Base-by-base conservation (phyloP, 2,329 filamentous ascomycete genomes). In the Colletotrichum sp. region DNA sequence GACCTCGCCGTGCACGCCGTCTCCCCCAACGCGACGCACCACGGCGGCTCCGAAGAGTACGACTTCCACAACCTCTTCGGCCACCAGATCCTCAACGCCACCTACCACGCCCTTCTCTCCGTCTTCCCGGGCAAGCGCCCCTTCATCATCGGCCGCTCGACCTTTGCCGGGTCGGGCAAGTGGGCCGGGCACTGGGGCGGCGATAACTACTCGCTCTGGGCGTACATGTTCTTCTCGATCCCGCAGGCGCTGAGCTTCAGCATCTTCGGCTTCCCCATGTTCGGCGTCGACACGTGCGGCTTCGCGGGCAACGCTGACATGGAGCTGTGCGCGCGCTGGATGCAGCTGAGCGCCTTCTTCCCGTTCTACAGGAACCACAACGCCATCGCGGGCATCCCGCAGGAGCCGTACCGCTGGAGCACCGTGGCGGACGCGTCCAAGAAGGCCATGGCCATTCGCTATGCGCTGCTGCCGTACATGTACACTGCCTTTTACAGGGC, bases 141-240 rank as follows among this genome's bases (percentile, higher is more conserved):
- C 1, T 95, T 98, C 84, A 94, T 98, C 81, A 95, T 98, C 80
- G 94, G 94, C 0, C 92, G 95, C 18, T 95, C 93, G 52, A 97
- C 95, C 2, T 97, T 96, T 80, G 90, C 94, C 12, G 95, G 95
- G 5, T 92, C 92, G 1, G 95, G 95, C 2, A 92, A 91, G 82
- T 94, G 90, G 86, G 93, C 94, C 2, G 95, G 94, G 2, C 95
- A 97, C 83, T 98, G 95, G 95, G 94, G 94, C 34, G 94, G 93
- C 39, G 93, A 96, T 82, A 96, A 96, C 80, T 85, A 87, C 21
- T 93, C 92, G 5, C 89, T 91, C 16, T 96, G 93, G 91, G 88
- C 90, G 1, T 94, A 92, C 82, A 94, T 96, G 91, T 94, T 90
- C 83, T 93, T 94, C 82, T 93, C 92, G 13, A 97, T 97, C 79